A percentile compares a stretch with the other conserved stretches of the same genome.
These are phyloP conservation scores for Cystobasidium onofrii DNA, from an alignment of 768 basidiomycete genomes.

Conservation along the genomic window DNA sequence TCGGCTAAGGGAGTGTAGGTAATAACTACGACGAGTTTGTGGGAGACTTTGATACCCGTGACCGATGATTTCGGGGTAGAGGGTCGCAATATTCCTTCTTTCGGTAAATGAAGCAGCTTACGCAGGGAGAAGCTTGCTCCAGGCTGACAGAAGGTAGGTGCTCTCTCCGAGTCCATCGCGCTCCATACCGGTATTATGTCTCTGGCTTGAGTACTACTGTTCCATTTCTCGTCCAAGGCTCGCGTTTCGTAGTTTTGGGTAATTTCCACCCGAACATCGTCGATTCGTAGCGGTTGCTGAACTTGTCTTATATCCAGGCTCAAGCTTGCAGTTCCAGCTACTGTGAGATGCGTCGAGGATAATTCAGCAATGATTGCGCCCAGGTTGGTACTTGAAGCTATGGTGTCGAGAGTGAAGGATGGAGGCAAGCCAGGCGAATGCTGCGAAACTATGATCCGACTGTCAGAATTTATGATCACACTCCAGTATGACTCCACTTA, in stretches of 20 bases:
- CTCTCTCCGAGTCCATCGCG: background rate
- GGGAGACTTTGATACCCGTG: conserved; percentile 9
- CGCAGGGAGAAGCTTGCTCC: background rate
- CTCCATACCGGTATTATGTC: background rate
- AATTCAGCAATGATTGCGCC: background rate
- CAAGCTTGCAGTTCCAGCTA: background rate
- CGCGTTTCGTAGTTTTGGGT: background rate
- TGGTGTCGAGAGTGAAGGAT: background rate
- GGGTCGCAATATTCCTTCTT: background rate
- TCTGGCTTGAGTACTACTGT: background rate
- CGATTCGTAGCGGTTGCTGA: background rate
- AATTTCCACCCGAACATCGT: conserved; percentile 7
- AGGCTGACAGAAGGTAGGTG: background rate
- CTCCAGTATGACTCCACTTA: background rate
- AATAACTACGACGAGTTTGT: background rate
- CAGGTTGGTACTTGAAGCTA: background rate
- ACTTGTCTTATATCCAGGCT: background rate
- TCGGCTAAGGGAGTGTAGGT: background rate
- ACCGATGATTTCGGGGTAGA: background rate
- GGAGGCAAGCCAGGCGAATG: conserved; percentile 1
- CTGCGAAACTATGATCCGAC: background rate
- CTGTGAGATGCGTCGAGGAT: background rate
- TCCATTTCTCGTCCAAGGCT: conserved; percentile 4
- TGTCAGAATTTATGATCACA: background rate
- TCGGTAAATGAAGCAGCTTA: background rate